Conservation (phyloP, 805 yeast genomes). For the Huiozyma sinensis region DNA sequence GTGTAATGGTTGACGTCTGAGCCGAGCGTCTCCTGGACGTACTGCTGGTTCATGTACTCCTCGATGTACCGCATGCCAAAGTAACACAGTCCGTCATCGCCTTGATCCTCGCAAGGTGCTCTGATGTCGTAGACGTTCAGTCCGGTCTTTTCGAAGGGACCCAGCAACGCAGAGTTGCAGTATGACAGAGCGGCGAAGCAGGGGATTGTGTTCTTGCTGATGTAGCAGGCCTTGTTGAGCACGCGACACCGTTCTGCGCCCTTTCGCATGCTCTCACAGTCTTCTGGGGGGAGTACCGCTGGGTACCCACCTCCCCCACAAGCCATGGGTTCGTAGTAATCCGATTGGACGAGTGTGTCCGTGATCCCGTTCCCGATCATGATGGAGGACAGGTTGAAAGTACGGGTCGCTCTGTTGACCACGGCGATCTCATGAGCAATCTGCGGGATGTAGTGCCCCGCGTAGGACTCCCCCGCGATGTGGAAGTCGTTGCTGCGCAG, state of each 20-base stretch:
- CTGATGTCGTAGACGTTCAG: slow-evolving; percentile 82
- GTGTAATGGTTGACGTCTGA: slow-evolving; percentile 67
- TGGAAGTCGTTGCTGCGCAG: slow-evolving; percentile 51
- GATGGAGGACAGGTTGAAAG: slow-evolving; percentile 63
- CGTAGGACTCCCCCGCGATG: slow-evolving; percentile 78
- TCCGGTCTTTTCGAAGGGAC: slow-evolving; percentile 67
- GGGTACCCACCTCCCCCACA: slow-evolving; percentile 84
- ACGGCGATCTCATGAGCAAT: slow-evolving; percentile 45
- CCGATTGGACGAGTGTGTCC: slow-evolving; percentile 70
- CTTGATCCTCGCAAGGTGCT: slow-evolving; percentile 58
- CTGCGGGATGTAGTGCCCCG: slow-evolving; percentile 73
- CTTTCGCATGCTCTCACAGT: slow-evolving; percentile 54
- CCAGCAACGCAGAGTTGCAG: slow-evolving; percentile 61
- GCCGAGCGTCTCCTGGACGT: slow-evolving; percentile 69
- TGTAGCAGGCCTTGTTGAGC: slow-evolving; percentile 57
- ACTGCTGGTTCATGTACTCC: slow-evolving; percentile 57
- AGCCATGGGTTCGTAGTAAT: slow-evolving; percentile 84
- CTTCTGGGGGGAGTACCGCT: slow-evolving; percentile 57
- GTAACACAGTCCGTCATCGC: slow-evolving; percentile 57
- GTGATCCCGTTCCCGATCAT: slow-evolving; percentile 91
- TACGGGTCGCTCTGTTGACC: slow-evolving; percentile 32
- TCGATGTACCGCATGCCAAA: slow-evolving; percentile 59
- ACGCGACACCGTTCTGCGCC: slow-evolving; percentile 56
- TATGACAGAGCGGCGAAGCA: slow-evolving; percentile 80
- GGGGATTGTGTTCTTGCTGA: slow-evolving; percentile 48